Evolutionary conservation across 768 basidiomycete species (phyloP).

Genomic region (Leccinum subgranulosum): DNA sequence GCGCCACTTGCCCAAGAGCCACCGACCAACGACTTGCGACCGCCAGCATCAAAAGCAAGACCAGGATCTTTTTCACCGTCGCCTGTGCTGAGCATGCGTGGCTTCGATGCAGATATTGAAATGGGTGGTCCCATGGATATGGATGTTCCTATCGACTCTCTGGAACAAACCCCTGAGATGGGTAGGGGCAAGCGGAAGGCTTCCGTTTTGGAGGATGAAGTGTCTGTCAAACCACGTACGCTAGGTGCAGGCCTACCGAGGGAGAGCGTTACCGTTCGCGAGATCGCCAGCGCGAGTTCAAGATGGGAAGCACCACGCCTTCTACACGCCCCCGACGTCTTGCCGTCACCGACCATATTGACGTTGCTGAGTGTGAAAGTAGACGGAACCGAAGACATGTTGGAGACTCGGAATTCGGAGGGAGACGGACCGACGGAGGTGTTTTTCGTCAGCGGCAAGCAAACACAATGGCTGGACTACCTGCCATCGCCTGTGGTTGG

Average conservation of each 20-base stretch:
- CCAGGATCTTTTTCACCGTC: conserved; percentile 36
- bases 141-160: conserved; percentile 53
- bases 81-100: conserved; percentile 48
- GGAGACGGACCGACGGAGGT: conserved; percentile 66
- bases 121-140: conserved; percentile 49
- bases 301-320: conserved; percentile 18
- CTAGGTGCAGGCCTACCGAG: conserved; percentile 66
- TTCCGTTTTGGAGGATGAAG: conserved; percentile 40
- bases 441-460: conserved; percentile 56
- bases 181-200: conserved; percentile 53
- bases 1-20: conserved; percentile 12
- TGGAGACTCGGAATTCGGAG: conserved; percentile 81
- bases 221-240: conserved; percentile 45
- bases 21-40: conserved; percentile 13
- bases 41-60: conserved; percentile 25
- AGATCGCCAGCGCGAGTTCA: conserved; percentile 39
- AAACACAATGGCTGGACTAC: conserved; percentile 89
- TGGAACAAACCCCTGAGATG: conserved; percentile 41
- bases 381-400: conserved; percentile 62
- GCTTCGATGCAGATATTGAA: conserved; percentile 42
- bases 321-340: conserved; percentile 17
- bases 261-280: conserved; percentile 49
- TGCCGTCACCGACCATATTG: conserved; percentile 55
- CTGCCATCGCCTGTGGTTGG: conserved; percentile 68
- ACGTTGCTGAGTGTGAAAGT: conserved; percentile 56